Base-by-base conservation (phyloP, 371 early-diverging fungal genomes). In the Apophysomyces ossiformis region DNA sequence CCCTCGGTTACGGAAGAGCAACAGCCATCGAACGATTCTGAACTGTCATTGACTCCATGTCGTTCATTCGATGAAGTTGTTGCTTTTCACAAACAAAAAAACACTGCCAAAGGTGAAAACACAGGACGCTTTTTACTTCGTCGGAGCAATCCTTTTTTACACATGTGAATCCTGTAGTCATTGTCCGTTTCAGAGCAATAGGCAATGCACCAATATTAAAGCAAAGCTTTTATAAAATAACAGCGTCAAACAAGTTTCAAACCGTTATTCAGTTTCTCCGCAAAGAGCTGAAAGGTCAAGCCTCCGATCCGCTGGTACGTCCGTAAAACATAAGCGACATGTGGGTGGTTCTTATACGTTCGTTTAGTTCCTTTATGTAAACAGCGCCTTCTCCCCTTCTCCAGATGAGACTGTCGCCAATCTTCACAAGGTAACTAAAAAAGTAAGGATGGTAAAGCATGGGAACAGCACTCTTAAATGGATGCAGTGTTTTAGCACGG, bases 131-230 rank as follows among this genome's bases (percentile, higher is more conserved):
- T 15, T 45, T 26, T 26, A 26, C 32, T 26, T 56, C 37, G 11
- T 58, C 12, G 11, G 37, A 13, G 8, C 3, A 6, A 41, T 41
- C 45, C 7, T 37, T 37, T 26, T 57, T 26, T 26, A 26, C 32
- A 26, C 32, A 26, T 32, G 3, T 18, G 59, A 54, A 15, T 12
- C 36, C n/a, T 32, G 0, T 74, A 95, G 95, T 95, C 38, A 85
- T 95, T 32, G 92, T 97, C 5, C 88, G 91, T 13, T 95, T 97
- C 70, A 72, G 84, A 58, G 90, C 95, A 1, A 92, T 94, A 21
- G 97, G 97, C 18, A 94, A 92, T 80, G 96, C 96, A 1, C 96
- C 96, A 0, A 95, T 96, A 60, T 73, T 97, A 41, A 96, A 95
- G 74, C 91, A 94, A 68, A 89, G 80, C 36, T 78, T 90, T 32